These are phyloP conservation scores for Asterophora parasitica DNA, from an alignment of 768 basidiomycete genomes.

Conservation along the genomic window DNA sequence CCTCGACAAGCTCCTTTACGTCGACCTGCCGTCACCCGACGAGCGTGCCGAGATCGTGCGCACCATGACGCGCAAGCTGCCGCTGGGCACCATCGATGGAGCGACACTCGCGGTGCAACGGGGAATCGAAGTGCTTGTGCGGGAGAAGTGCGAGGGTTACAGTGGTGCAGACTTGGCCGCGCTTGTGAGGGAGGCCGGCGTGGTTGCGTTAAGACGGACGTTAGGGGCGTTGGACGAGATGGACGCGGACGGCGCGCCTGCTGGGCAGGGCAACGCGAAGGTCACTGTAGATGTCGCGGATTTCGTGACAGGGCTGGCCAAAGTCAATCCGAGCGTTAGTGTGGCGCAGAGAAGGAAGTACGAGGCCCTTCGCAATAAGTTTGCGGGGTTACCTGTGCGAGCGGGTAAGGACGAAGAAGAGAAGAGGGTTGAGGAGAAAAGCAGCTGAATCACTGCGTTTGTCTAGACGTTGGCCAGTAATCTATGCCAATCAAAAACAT, in stretches of 20 bases:
- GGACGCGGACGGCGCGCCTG: slow-evolving; percentile 30
- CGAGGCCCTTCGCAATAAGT: slow-evolving; percentile 72
- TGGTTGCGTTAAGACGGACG: slow-evolving; percentile 67
- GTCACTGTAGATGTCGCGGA: slow-evolving; percentile 59
- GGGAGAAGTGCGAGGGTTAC: slow-evolving; percentile 74
- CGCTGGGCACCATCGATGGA: slow-evolving; percentile 37
- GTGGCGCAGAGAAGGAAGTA: slow-evolving; percentile 77
- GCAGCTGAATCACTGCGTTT: background rate
- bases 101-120: slow-evolving; percentile 16
- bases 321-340: slow-evolving; percentile 86
- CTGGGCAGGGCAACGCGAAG: slow-evolving; percentile 16
- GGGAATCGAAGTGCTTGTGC: slow-evolving; percentile 44
- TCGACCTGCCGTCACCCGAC: slow-evolving; percentile 69
- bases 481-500: no score
- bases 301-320: slow-evolving; percentile 69
- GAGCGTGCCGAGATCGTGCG: slow-evolving; percentile 84
- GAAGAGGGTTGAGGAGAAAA: slow-evolving; percentile 26
- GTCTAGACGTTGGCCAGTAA: no score
- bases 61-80: slow-evolving; percentile 69
- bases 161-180: slow-evolving; percentile 91
- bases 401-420: slow-evolving; percentile 40
- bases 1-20: slow-evolving; percentile 90
- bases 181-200: slow-evolving; percentile 85
- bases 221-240: slow-evolving; percentile 65
- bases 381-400: slow-evolving; percentile 71